Conservation (phyloP, 179 eudicot species). For the Amaranthus tricolor region DNA sequence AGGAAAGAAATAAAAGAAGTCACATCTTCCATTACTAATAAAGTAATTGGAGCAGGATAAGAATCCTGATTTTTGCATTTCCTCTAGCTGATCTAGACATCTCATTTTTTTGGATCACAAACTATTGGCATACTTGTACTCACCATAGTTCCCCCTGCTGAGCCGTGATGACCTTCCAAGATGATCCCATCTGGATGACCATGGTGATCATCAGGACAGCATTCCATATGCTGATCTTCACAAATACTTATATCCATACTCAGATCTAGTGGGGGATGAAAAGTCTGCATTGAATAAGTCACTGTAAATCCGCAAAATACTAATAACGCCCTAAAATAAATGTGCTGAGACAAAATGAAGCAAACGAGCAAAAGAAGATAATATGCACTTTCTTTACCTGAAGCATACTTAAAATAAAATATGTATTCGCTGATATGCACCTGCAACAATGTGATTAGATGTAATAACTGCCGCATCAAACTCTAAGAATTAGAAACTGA, state of each 20-base stretch:
- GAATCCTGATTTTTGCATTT: conserved; percentile 32
- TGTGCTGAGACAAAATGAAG: conserved; percentile 1
- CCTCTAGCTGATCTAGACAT: conserved; percentile 25
- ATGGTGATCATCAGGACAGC: conserved; percentile 34
- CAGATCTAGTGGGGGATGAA: conserved; percentile 92
- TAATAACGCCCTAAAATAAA: conserved; percentile 10
- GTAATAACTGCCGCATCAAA: neutral
- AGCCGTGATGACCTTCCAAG: conserved; percentile 38
- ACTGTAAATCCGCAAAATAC: conserved; percentile 12
- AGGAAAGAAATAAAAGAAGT: neutral
- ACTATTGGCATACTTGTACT: conserved; percentile 25
- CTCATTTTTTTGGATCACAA: conserved; percentile 27
- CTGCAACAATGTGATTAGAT: conserved; percentile 46
- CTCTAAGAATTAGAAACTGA: conserved; percentile 1
- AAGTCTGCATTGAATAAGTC: conserved; percentile 54
- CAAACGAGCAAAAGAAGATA: conserved; percentile 3
- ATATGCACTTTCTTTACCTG: conserved; percentile 55
- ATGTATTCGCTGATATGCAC: conserved; percentile 78
- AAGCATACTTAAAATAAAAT: conserved; percentile 87
- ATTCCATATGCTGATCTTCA: conserved; percentile 43
- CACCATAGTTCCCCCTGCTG: conserved; percentile 30
- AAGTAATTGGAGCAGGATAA: neutral
- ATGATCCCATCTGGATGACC: conserved; percentile 33
- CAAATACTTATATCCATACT: conserved; percentile 50
- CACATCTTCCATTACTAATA: conserved; percentile 8